A percentile compares a stretch with the other conserved stretches of the same genome.
Evolutionary conservation across 2,329 filamentous ascomycete species (phyloP).

Genomic region (Colletotrichum coccodes): DNA sequence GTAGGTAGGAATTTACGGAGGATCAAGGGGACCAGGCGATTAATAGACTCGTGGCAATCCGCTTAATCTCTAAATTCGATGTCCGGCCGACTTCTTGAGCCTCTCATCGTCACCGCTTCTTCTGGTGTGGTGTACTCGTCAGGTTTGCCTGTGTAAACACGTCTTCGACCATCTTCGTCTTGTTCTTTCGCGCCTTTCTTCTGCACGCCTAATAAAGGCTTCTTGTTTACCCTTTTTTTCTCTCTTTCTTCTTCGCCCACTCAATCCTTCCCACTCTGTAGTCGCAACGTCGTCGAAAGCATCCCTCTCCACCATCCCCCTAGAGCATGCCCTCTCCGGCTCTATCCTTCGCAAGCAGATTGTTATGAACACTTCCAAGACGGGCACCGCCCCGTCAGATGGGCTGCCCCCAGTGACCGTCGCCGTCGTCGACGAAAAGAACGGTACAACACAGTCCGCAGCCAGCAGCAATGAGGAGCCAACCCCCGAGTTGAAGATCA

Average conservation of each 20-base stretch:
- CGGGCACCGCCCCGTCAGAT: neutral
- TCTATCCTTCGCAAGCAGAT: neutral
- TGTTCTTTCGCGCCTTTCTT: neutral
- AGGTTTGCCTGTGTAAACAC: neutral
- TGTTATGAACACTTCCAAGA: neutral
- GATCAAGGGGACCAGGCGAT: neutral
- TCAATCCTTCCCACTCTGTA: neutral
- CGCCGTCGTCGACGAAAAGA: slow-evolving; percentile 13
- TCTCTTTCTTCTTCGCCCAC: neutral
- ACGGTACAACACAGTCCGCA: neutral
- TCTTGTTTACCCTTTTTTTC: neutral
- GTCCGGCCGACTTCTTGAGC: neutral
- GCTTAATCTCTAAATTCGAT: neutral
- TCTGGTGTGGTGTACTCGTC: neutral
- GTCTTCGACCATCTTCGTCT: neutral
- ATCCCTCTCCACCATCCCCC: neutral
- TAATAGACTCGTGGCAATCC: neutral
- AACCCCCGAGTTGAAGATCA: slow-evolving; percentile 45
- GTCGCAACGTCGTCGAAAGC: neutral
- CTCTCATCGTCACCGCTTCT: neutral
- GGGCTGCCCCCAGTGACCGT: neutral
- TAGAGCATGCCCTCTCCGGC: neutral
- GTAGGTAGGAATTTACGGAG: neutral
- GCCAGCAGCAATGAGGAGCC: slow-evolving; percentile 39
- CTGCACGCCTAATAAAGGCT: neutral